phyloP scores from a whole-genome alignment of 2,329 filamentous ascomycete species.

The Ascosphaera apis region DNA sequence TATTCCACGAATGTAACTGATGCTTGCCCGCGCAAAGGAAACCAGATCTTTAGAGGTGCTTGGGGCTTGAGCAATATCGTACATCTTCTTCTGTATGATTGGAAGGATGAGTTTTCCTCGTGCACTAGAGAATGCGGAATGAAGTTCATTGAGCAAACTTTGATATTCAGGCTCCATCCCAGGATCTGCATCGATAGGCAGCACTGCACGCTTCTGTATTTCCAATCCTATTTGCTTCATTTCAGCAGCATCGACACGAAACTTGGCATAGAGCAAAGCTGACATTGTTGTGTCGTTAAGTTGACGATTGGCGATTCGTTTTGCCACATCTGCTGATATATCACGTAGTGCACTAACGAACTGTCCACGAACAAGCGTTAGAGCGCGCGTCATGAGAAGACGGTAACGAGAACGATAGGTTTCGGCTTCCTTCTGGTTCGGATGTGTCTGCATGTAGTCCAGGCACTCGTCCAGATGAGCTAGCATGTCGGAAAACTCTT shows the following conservation, averaged over 20 bases:
- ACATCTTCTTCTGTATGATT: conserved; percentile 36
- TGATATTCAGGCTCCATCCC: conserved; percentile 40
- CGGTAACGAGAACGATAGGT: conserved; percentile 75
- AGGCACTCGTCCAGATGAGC: conserved; percentile 73
- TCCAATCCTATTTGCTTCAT: conserved; percentile 42
- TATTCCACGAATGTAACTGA: conserved; percentile 41
- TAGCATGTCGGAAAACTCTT: conserved; percentile 72
- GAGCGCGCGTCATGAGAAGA: conserved; percentile 46
- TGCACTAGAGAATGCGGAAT: conserved; percentile 38
- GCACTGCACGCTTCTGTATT: conserved; percentile 41
- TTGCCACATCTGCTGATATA: conserved; percentile 37
- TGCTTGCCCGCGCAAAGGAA: conserved; percentile 38
- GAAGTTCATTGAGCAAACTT: conserved; percentile 40
- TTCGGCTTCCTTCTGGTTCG: conserved; percentile 66
- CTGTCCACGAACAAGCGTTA: conserved; percentile 43
- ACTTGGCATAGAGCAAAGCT: conserved; percentile 47
- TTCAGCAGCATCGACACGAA: conserved; percentile 41
- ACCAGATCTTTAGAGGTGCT: conserved; percentile 41
- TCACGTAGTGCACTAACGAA: conserved; percentile 41
- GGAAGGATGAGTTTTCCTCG: conserved; percentile 36
- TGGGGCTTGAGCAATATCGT: conserved; percentile 31
- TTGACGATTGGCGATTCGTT: conserved; percentile 41
- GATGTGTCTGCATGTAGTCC: conserved; percentile 72
- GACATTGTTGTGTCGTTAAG: conserved; percentile 51
- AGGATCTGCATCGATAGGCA: conserved; percentile 34